These are phyloP conservation scores for Cadophora gregata DNA, from an alignment of 2,329 filamentous ascomycete species.

Conservation along the genomic window DNA sequence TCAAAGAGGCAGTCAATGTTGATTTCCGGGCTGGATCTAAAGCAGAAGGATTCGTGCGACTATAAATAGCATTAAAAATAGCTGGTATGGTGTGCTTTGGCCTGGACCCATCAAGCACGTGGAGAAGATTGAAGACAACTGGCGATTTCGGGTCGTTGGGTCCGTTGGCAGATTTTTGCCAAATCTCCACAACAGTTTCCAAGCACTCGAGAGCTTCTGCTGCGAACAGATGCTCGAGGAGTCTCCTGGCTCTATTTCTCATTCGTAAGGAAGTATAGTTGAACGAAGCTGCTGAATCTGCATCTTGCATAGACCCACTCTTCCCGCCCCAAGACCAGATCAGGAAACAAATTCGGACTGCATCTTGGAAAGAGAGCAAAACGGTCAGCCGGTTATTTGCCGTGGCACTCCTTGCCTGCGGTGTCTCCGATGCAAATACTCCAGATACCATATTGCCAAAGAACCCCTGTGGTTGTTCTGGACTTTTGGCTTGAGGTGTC, in stretches of 20 bases:
- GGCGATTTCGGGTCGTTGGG: slow-evolving; percentile 57
- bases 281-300: slow-evolving; percentile 78
- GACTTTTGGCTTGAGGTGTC: slow-evolving; percentile 72
- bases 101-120: slow-evolving; percentile 87
- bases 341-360: slow-evolving; percentile 86
- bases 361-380: slow-evolving; percentile 94
- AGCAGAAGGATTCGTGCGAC: slow-evolving; percentile 83
- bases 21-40: slow-evolving; percentile 83
- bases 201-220: slow-evolving; percentile 93
- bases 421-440: slow-evolving; percentile 80
- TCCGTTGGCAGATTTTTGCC: slow-evolving; percentile 63
- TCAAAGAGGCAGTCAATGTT: slow-evolving; percentile 83
- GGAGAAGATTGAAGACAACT: slow-evolving; percentile 83
- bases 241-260: slow-evolving; percentile 84
- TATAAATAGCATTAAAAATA: slow-evolving; percentile 95
- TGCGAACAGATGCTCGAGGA: slow-evolving; percentile 90
- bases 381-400: slow-evolving; percentile 94
- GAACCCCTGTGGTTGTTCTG: slow-evolving; percentile 84
- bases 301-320: slow-evolving; percentile 65
- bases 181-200: slow-evolving; percentile 87
- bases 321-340: slow-evolving; percentile 94
- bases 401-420: slow-evolving; percentile 79
- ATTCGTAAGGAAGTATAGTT: slow-evolving; percentile 89
- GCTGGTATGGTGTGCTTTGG: slow-evolving; percentile 92
- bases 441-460: slow-evolving; percentile 95